Percentiles rank a stretch among this genome's conserved stretches.
These are phyloP conservation scores for Phanerochaete sordida DNA, from an alignment of 768 basidiomycete genomes.

Conservation along the genomic window DNA sequence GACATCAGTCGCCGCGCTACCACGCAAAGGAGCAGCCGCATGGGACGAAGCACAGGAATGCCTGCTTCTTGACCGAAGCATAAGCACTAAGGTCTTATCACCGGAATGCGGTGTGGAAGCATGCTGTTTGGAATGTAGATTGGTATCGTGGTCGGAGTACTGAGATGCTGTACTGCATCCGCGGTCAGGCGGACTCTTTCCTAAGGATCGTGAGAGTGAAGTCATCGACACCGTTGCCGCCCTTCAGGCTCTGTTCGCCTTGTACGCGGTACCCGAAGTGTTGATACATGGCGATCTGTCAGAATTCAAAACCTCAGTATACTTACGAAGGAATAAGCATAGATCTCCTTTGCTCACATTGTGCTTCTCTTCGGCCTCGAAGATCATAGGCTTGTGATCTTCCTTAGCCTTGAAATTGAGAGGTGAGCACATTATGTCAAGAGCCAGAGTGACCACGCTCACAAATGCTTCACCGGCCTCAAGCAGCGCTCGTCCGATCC, in stretches of 20 bases:
- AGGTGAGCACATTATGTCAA: background rate
- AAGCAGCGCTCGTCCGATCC: background rate
- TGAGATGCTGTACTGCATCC: too few species aligned
- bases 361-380: background rate
- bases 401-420: background rate
- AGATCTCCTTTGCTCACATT: background rate
- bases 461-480: background rate
- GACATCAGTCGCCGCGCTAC: background rate
- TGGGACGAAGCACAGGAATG: background rate
- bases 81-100: background rate
- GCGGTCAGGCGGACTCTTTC: background rate
- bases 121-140: background rate
- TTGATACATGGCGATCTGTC: background rate
- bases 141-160: background rate
- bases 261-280: background rate
- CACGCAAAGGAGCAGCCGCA: background rate
- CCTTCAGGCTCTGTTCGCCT: background rate
- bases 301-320: background rate
- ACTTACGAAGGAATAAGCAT: too few species aligned
- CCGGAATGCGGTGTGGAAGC: background rate
- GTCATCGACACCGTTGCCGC: background rate
- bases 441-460: background rate
- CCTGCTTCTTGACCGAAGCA: background rate
- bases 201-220: background rate
- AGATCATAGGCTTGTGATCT: background rate